phyloP scores from a whole-genome alignment of 345 rosid species.

The Bruguiera gymnorhiza region DNA sequence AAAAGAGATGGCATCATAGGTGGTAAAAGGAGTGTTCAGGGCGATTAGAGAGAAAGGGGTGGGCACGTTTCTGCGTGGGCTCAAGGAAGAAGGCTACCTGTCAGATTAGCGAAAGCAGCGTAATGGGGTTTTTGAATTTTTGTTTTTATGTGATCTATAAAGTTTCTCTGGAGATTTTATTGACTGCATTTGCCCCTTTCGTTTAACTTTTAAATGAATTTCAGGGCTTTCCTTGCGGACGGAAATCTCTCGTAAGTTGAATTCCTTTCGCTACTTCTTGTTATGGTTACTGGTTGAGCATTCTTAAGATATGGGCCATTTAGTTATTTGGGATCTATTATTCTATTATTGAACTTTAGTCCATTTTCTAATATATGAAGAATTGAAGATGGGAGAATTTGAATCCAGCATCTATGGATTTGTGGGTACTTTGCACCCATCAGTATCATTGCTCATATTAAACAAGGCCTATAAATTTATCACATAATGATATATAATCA shows the following conservation, averaged over 20 bases:
- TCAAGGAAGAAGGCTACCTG: constrained; percentile 75
- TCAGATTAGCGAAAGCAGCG: constrained; percentile 6
- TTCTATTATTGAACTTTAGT: too few relatives aligned
- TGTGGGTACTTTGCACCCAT: too few relatives aligned
- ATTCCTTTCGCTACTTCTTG: not conserved
- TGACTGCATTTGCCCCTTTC: constrained; percentile 16
- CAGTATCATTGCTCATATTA: too few relatives aligned
- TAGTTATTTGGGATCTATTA: too few relatives aligned
- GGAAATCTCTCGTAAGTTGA: constrained; percentile 83
- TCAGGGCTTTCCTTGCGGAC: constrained; percentile 67
- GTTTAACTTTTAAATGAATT: constrained; percentile 13
- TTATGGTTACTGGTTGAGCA: not conserved
- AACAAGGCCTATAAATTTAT: too few relatives aligned
- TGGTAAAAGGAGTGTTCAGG: constrained; percentile 61
- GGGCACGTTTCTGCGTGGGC: constrained; percentile 55
- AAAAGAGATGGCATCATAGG: constrained; percentile 60
- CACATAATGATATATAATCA: too few relatives aligned
- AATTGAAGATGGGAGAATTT: too few relatives aligned
- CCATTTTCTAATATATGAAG: too few relatives aligned
- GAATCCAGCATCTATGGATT: too few relatives aligned
- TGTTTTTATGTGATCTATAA: not conserved
- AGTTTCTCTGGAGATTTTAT: constrained; percentile 14
- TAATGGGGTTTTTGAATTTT: not conserved
- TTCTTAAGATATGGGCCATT: too few relatives aligned
- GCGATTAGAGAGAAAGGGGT: constrained; percentile 72